Conservation (phyloP, 768 basidiomycete genomes). For the Suillus lakei region DNA sequence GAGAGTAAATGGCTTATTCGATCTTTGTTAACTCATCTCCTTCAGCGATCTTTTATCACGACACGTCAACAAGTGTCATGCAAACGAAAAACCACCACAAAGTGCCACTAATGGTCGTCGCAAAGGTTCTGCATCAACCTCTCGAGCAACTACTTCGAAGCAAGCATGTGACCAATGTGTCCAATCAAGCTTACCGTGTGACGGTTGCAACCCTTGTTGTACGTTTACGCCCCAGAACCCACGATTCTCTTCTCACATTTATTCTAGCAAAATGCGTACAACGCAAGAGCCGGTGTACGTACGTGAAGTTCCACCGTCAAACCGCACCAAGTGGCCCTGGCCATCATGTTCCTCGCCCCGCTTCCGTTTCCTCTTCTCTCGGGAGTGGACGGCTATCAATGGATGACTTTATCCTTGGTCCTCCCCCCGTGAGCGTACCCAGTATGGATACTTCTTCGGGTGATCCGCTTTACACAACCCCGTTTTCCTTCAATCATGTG, state of each 20-base stretch:
- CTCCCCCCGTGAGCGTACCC: conserved; percentile 39
- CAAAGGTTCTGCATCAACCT: conserved; percentile 68
- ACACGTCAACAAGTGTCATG: conserved; percentile 89
- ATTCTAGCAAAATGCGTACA: conserved; percentile 71
- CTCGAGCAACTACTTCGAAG: conserved; percentile 78
- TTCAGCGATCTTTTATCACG: conserved; percentile 81
- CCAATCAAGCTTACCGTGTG: conserved; percentile 73
- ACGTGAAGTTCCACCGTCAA: conserved; percentile 82
- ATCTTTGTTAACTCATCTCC: conserved; percentile 5
- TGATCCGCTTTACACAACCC: conserved; percentile 36
- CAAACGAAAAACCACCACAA: conserved; percentile 62
- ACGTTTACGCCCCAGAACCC: conserved; percentile 32
- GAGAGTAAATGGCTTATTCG: conserved; percentile 11
- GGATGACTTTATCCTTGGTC: conserved; percentile 49
- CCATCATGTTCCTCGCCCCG: conserved; percentile 48
- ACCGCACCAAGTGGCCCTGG: conserved; percentile 81
- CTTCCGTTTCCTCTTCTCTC: conserved; percentile 37
- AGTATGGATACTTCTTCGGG: conserved; percentile 31
- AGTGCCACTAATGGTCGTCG: conserved; percentile 51
- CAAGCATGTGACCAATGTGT: conserved; percentile 89
- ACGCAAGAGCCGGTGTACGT: conserved; percentile 76
- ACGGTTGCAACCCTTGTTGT: conserved; percentile 83
- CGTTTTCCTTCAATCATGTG: conserved; percentile 35
- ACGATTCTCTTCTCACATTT: conserved; percentile 12
- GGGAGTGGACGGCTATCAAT: conserved; percentile 31